These are phyloP conservation scores for Theileria parva DNA, from an alignment of 169 alveolate species.

Conservation along the genomic window DNA sequence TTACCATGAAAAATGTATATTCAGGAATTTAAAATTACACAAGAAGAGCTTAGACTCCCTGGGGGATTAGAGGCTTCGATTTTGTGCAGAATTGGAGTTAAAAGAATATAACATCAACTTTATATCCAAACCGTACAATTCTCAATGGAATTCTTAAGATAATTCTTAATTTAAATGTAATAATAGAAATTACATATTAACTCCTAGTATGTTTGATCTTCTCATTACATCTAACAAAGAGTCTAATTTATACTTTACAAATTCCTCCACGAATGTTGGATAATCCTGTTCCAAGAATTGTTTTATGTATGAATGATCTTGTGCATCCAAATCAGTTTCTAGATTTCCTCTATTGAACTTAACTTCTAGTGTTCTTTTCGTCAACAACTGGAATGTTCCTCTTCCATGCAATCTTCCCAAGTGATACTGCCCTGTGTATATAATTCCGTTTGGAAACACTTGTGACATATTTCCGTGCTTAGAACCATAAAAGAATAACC, in stretches of 20 bases:
- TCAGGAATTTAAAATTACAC: slow-evolving; percentile 57
- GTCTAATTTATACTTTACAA: slow-evolving; percentile 51
- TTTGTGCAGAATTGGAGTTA: slow-evolving; percentile 52
- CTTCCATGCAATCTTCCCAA: slow-evolving; percentile 56
- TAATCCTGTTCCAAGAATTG: slow-evolving; percentile 31
- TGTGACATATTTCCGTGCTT: slow-evolving; percentile 43
- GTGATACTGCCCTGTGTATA: slow-evolving; percentile 49
- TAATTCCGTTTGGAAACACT: slow-evolving; percentile 46
- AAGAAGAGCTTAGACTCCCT: slow-evolving; percentile 50
- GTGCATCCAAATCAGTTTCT: not conserved
- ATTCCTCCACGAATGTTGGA: slow-evolving; percentile 42
- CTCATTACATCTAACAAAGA: slow-evolving; percentile 30
- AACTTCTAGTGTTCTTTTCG: slow-evolving; percentile 6
- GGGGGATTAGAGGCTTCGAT: slow-evolving; percentile 51
- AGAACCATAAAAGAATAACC: slow-evolving; percentile 38
- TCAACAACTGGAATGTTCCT: slow-evolving; percentile 37
- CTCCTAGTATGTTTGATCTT: not conserved
- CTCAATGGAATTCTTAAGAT: not conserved
- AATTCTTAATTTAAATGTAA: no score
- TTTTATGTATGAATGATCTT: not conserved
- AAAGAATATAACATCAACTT: slow-evolving; percentile 23
- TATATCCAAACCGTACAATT: not conserved
- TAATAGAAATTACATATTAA: not conserved
- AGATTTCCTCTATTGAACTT: slow-evolving; percentile 37
- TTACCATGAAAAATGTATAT: not conserved